Evolutionary conservation across 257 asterid genomes (phyloP), one percentile per base, ranked within the genome.

Genomic region (Agastache rugosa): DNA sequence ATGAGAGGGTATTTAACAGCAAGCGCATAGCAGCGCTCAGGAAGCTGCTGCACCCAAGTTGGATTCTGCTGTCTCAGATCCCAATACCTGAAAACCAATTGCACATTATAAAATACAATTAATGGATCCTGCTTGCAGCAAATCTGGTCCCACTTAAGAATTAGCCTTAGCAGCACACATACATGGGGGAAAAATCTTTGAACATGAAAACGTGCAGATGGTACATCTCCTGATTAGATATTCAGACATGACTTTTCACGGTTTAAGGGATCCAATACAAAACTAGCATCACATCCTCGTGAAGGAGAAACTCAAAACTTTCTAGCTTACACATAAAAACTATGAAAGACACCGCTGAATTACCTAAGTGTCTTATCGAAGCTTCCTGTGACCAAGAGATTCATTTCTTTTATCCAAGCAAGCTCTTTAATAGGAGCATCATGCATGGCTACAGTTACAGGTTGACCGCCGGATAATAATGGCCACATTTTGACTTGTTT

Each of bases 401-500:
- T 92, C 96, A 94, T 85, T 75, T 94, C 98, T 27, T 96, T 93
- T 77, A 92, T 80, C 99, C 99, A 92, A 76, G 98, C 93, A 79
- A 95, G 86, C 44, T 95, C 96, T 83, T 79, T 90, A 78, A 95
- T 80, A n/a, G 99, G 96, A 84, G 92, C 88, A 83, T 95, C 98
- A 63, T 95, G 99, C 92, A 90, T 85, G 79, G 89, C 97, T 72
- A 92, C 97, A 51, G 97, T 94, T 23, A 92, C 89, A 1, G 97
- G 86, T 75, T 85, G 93, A 63, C 87, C 93, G 45, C 96, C 96
- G 72, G 95, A 82, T 70, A 80, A 79, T 70, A 95, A 77, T 25
- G 93, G 97, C 99, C 99, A 95, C 99, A 95, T 95, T 78, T 92
- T 95, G 63, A 88, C 98, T 85, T 90, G 98, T 79, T 95, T 95